phyloP scores from a whole-genome alignment of 1,139 yeast genomes.

The Maudiozyma humilis region DNA sequence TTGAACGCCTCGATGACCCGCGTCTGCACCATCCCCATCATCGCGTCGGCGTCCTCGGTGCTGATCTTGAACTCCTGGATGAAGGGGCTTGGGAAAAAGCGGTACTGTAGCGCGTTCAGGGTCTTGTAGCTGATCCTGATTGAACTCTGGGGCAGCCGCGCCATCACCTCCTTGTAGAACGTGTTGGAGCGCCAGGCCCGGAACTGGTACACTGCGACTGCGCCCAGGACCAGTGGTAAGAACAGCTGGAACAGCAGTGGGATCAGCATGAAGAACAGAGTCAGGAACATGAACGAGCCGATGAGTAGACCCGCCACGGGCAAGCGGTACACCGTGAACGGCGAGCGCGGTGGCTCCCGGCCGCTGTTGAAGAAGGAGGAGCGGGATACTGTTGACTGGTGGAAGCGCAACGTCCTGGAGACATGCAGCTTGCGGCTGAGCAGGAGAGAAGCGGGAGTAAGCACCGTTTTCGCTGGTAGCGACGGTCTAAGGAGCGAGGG shows the following conservation, averaged over 20 bases:
- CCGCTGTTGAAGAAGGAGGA: conserved; percentile 2
- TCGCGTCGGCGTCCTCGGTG: conserved; percentile 4
- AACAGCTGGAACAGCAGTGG: conserved; percentile 19
- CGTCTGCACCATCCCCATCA: conserved; percentile 7
- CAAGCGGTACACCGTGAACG: conserved; percentile 1
- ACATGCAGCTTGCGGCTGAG: not conserved
- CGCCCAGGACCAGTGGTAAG: conserved; percentile 18
- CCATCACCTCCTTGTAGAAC: conserved; percentile 12
- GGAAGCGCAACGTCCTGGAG: not conserved
- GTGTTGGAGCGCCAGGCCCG: conserved; percentile 16
- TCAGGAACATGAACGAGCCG: conserved; percentile 8
- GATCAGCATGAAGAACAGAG: conserved; percentile 13
- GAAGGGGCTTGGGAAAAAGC: conserved; percentile 6
- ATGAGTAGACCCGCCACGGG: conserved; percentile 1
- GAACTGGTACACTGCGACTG: conserved; percentile 17
- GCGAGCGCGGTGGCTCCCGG: conserved; percentile 1
- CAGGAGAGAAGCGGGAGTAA: not conserved
- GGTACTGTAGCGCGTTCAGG: conserved; percentile 14
- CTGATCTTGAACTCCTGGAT: not conserved
- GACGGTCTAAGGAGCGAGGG: not conserved
- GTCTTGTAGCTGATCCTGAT: conserved; percentile 14
- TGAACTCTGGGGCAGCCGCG: conserved; percentile 11
- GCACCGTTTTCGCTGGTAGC: not conserved
- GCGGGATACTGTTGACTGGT: not conserved
- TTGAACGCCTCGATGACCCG: conserved; percentile 9